Evolutionary conservation across 768 basidiomycete genomes (phyloP).

Genomic region (Termitomyces sp.): DNA sequence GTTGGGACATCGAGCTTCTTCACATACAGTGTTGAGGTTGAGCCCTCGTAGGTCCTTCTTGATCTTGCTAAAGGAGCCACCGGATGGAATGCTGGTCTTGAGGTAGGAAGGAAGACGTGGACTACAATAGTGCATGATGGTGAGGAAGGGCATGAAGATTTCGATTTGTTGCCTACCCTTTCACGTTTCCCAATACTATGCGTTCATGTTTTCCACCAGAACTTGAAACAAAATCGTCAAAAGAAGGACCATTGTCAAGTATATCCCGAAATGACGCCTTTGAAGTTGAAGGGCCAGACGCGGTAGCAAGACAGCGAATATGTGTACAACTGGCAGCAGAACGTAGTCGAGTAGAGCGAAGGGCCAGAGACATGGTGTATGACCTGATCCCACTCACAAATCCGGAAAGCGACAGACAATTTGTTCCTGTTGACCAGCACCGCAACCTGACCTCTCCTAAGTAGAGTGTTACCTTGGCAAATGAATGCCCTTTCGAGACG

Average conservation of each 20-base stretch:
- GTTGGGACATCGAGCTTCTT: slow-evolving; percentile 98
- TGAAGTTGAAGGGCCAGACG: slow-evolving; percentile 34
- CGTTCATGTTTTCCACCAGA: slow-evolving; percentile 45
- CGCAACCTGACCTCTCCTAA: no score
- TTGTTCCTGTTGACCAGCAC: slow-evolving; percentile 7
- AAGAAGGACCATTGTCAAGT: slow-evolving; percentile 64
- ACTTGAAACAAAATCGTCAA: slow-evolving; percentile 75
- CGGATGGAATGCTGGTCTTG: slow-evolving; percentile 91
- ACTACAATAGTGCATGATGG: slow-evolving; percentile 34
- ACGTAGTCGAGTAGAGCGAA: slow-evolving; percentile 14
- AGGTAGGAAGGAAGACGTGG: slow-evolving; percentile 85
- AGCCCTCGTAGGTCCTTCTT: slow-evolving; percentile 94
- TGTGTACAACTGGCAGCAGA: slow-evolving; percentile 27
- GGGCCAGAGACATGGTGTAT: slow-evolving; percentile 8
- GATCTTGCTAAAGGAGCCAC: slow-evolving; percentile 85
- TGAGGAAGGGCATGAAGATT: neutral
- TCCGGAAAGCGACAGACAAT: neutral
- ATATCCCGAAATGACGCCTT: slow-evolving; percentile 48
- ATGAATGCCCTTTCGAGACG: slow-evolving; percentile 88
- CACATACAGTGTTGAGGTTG: slow-evolving; percentile 93
- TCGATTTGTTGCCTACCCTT: slow-evolving; percentile 40
- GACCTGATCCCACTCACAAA: neutral
- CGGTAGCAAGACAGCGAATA: slow-evolving; percentile 46
- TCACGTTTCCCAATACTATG: slow-evolving; percentile 70
- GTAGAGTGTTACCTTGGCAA: no score